Percentiles rank a stretch among this genome's conserved stretches.
phyloP scores from a whole-genome alignment of 1,284 basidiomycete species.

The Trichosporon sp. region DNA sequence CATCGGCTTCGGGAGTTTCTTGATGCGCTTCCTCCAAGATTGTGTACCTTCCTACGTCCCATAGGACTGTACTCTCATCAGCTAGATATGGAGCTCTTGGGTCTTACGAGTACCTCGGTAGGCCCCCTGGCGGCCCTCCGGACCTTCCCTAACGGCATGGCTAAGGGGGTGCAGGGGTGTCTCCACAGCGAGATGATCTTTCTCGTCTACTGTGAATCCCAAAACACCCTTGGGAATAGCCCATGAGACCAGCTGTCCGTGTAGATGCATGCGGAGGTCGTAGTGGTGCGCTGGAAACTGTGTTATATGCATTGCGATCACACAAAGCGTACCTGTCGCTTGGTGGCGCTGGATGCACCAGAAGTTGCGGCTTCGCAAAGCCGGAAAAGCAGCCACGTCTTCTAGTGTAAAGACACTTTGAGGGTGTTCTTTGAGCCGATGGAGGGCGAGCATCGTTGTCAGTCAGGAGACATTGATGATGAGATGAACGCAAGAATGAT shows the following conservation, averaged over 20 bases:
- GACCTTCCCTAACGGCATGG: constrained; percentile 69
- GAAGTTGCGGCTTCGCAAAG: constrained; percentile 31
- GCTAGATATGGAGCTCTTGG: neutral
- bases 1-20: constrained; percentile 13
- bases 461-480: too few species aligned
- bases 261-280: constrained; percentile 37
- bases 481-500: too few species aligned
- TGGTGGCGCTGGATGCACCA: constrained; percentile 43
- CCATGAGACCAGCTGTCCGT: constrained; percentile 33
- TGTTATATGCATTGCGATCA: neutral
- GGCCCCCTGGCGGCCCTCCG: constrained; percentile 59
- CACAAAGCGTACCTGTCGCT: constrained; percentile 27
- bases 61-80: constrained; percentile 24
- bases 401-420: constrained; percentile 17
- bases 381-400: constrained; percentile 29
- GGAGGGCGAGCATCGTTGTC: neutral
- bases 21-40: constrained; percentile 19
- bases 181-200: constrained; percentile 31
- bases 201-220: constrained; percentile 14
- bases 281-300: constrained; percentile 34
- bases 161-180: constrained; percentile 36
- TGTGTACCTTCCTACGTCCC: constrained; percentile 37
- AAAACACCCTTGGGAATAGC: constrained; percentile 37
- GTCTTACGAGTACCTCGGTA: constrained; percentile 28
- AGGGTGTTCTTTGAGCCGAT: neutral